A percentile compares a stretch with the other conserved stretches of the same genome.
Conservation (phyloP, 2,329 filamentous ascomycete species). For the Hymenoscyphus occultus region DNA sequence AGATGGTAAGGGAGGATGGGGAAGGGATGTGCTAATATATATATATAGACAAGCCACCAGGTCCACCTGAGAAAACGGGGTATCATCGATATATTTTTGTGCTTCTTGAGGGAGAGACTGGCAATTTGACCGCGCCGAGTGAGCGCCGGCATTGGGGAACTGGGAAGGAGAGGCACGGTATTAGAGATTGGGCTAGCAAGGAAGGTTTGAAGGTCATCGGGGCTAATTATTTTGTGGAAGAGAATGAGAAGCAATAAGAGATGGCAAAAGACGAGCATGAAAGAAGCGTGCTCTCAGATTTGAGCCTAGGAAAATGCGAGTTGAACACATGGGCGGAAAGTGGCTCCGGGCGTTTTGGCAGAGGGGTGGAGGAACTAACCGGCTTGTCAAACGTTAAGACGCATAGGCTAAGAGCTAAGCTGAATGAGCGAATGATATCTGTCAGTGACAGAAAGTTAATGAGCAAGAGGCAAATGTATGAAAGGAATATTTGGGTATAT, state of each 20-base stretch:
- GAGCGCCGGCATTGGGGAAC: constrained; percentile 56
- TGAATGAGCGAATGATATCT: not conserved
- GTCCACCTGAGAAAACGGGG: constrained; percentile 42
- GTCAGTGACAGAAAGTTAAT: not conserved
- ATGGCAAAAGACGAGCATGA: not conserved
- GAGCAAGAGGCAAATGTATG: not conserved
- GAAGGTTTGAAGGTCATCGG: constrained; percentile 48
- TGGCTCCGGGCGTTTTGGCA: too few relatives aligned
- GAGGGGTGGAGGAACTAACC: not conserved
- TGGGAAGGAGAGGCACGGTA: constrained; percentile 46
- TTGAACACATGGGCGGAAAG: too few relatives aligned
- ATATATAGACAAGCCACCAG: constrained; percentile 39
- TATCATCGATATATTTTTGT: constrained; percentile 48
- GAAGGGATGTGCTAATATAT: not conserved
- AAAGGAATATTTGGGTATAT: not conserved
- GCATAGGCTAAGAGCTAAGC: too few relatives aligned
- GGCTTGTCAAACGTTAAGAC: too few relatives aligned
- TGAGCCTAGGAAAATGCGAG: too few relatives aligned
- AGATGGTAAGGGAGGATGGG: not conserved
- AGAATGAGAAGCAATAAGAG: constrained; percentile 43
- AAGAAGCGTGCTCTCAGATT: not conserved
- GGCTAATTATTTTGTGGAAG: constrained; percentile 37
- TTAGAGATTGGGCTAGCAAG: constrained; percentile 48
- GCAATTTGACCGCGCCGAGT: constrained; percentile 44
- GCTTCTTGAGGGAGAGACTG: constrained; percentile 43